A percentile compares a stretch with the other conserved stretches of the same genome.
These are phyloP conservation scores for Aureoboletus auriporus DNA, from an alignment of 768 basidiomycete genomes.

Conservation along the genomic window DNA sequence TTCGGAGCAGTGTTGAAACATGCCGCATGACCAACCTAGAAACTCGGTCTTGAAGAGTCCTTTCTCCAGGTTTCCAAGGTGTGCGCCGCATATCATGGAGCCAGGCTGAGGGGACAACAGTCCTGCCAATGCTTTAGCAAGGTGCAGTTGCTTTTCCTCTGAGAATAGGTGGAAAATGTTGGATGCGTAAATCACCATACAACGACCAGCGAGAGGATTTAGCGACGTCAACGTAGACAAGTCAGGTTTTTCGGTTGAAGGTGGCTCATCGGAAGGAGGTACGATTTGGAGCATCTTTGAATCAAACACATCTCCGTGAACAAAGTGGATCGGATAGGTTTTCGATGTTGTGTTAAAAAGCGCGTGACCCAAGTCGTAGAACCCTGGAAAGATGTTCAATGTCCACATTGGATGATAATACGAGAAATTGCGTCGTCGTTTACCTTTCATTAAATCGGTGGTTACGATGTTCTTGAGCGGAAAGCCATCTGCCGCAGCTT, in stretches of 20 bases:
- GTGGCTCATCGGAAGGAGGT: constrained; percentile 18
- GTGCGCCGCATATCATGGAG: constrained; percentile 4
- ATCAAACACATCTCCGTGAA: constrained; percentile 55
- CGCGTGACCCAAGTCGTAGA: constrained; percentile 56
- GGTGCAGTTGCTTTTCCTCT: constrained; percentile 22
- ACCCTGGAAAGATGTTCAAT: constrained; percentile 33
- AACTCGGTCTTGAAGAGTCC: background rate
- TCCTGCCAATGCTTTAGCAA: constrained; percentile 26
- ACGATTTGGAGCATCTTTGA: constrained; percentile 22
- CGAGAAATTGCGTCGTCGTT: background rate
- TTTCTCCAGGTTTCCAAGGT: constrained; percentile 13
- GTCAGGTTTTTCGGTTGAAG: constrained; percentile 20
- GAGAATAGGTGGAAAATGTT: background rate
- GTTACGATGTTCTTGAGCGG: constrained; percentile 7
- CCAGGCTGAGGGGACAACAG: constrained; percentile 28
- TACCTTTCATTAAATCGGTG: constrained; percentile 38
- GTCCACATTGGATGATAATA: no score
- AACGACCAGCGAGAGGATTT: no score
- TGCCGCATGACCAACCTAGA: background rate
- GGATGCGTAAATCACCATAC: no score
- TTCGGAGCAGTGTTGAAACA: constrained; percentile 32
- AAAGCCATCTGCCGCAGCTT: no score
- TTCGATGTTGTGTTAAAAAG: constrained; percentile 54
- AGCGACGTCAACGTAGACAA: constrained; percentile 28
- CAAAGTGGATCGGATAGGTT: constrained; percentile 48